These are phyloP conservation scores for Dendrobium huoshanense DNA, from an alignment of 106 monocot genomes.

Conservation along the genomic window DNA sequence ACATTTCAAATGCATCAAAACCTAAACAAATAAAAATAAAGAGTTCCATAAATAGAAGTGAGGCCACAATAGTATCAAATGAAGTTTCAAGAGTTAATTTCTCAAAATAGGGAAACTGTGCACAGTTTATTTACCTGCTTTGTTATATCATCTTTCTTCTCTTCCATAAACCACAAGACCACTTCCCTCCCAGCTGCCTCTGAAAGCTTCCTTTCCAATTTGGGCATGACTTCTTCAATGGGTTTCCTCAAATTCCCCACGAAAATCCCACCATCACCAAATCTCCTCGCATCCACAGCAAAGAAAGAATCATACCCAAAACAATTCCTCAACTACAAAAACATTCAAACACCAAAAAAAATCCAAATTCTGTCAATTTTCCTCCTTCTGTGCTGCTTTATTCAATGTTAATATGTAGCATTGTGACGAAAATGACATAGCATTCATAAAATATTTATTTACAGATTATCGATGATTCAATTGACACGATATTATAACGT, in stretches of 20 bases:
- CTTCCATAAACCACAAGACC: conserved; percentile 85
- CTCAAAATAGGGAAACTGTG: neutral
- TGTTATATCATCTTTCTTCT: conserved; percentile 64
- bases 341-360: neutral
- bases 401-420: no score
- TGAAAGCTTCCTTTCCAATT: conserved; percentile 69
- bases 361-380: no score
- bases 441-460: no score
- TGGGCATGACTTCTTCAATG: conserved; percentile 67
- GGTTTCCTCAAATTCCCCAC: conserved; percentile 79
- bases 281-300: conserved; percentile 78
- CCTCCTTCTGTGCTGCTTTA: no score
- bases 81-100: no score
- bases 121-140: conserved; percentile 46
- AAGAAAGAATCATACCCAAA: conserved; percentile 87
- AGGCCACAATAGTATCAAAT: no score
- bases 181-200: conserved; percentile 80
- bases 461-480: no score
- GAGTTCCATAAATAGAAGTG: no score
- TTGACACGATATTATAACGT: no score
- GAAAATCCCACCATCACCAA: conserved; percentile 83
- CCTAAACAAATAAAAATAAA: no score
- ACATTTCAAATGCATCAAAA: no score
- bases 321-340: conserved; percentile 62
- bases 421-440: no score